Conservation (phyloP, 148 eudicot species). For the Vaccinium macrocarpon region DNA sequence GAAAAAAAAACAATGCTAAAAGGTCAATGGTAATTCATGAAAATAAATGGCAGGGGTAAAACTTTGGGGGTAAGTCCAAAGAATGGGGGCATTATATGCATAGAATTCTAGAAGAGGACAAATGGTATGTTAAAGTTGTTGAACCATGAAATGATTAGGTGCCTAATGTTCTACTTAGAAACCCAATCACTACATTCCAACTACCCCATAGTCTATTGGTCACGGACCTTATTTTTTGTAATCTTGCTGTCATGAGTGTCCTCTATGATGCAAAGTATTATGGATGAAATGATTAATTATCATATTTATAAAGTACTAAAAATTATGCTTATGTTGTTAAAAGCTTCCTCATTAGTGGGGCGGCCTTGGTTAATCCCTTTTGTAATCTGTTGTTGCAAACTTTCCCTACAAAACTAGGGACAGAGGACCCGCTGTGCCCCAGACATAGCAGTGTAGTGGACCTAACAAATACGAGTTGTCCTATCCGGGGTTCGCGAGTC, state of each 20-base stretch:
- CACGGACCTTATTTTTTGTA: not conserved
- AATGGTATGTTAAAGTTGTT: not conserved
- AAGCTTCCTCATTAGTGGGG: not conserved
- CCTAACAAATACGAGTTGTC: no score
- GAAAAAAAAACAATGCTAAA: no score
- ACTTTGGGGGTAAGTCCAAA: no score
- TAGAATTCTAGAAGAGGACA: no score
- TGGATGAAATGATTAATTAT: not conserved
- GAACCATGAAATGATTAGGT: slow-evolving; percentile 23
- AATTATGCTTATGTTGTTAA: not conserved
- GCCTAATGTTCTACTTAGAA: slow-evolving; percentile 12
- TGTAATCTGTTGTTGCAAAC: not conserved
- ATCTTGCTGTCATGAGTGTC: slow-evolving; percentile 8
- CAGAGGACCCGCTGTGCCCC: not conserved
- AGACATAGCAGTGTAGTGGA: no score
- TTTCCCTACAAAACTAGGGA: not conserved
- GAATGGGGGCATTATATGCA: no score
- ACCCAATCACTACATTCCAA: slow-evolving; percentile 18
- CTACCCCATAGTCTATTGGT: slow-evolving; percentile 13
- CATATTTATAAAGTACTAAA: not conserved
- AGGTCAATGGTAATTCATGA: no score
- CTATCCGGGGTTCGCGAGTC: no score
- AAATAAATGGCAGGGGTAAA: no score
- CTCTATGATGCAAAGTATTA: not conserved
- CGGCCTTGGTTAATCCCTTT: not conserved